phyloP scores from a whole-genome alignment of 179 eudicot species.

The Beta corolliflora region DNA sequence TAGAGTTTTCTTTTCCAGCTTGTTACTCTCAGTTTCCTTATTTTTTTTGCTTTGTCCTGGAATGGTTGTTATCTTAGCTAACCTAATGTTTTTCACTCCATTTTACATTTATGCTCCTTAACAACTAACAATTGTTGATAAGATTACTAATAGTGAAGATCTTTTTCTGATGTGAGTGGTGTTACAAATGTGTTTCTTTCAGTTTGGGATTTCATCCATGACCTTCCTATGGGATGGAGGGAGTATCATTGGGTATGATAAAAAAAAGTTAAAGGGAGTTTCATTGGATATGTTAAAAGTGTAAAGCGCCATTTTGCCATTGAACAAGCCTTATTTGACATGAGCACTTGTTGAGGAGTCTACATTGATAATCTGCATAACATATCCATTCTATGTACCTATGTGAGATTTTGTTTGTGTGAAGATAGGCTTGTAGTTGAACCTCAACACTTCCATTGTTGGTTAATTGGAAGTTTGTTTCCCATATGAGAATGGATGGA shows the following conservation, averaged over 20 bases:
- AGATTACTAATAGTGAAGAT: background rate
- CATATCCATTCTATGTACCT: background rate
- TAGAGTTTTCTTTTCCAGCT: background rate
- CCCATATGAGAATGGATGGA: background rate
- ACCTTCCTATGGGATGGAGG: background rate
- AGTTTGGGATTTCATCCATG: background rate
- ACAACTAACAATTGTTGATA: background rate
- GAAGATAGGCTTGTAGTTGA: background rate
- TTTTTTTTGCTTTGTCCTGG: background rate
- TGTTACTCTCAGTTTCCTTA: background rate
- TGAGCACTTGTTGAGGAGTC: background rate
- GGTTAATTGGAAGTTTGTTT: background rate
- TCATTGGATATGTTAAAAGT: background rate
- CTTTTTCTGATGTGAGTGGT: background rate
- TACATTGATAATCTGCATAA: background rate
- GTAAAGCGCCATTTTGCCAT: conserved; percentile 1
- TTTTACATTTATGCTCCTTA: background rate
- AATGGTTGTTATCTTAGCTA: background rate
- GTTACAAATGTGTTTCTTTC: background rate
- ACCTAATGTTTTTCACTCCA: background rate
- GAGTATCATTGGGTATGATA: background rate
- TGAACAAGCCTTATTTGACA: conserved; percentile 4
- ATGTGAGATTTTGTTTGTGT: background rate
- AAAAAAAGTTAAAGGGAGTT: background rate
- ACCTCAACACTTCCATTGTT: too few relatives aligned